A percentile compares a stretch with the other conserved stretches of the same genome.
phyloP scores from a whole-genome alignment of 2,329 filamentous ascomycete genomes.

The Zelopaecilomyces penicillatus region DNA sequence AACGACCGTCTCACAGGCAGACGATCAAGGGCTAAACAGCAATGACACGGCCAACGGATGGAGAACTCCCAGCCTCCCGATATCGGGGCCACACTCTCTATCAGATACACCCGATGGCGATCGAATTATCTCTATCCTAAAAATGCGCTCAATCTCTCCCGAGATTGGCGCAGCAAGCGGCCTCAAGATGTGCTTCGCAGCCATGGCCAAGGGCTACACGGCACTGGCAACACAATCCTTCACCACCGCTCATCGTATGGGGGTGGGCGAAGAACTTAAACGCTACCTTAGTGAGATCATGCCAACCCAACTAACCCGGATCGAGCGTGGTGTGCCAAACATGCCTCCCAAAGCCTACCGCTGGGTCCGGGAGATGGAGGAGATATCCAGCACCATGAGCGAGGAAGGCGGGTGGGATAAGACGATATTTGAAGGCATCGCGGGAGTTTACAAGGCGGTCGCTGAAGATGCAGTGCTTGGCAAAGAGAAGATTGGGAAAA shows the following conservation, averaged over 20 bases:
- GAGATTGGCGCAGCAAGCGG: constrained; percentile 49
- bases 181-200: constrained; percentile 59
- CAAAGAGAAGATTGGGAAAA: constrained; percentile 46
- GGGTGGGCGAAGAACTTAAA: constrained; percentile 52
- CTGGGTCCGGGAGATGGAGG: constrained; percentile 70
- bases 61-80: constrained; percentile 34
- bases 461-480: constrained; percentile 54
- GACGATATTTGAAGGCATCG: constrained; percentile 50
- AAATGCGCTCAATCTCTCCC: constrained; percentile 38
- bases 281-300: constrained; percentile 43
- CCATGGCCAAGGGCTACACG: constrained; percentile 54
- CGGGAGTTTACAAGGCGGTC: constrained; percentile 52
- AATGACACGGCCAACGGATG: constrained; percentile 21
- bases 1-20: constrained; percentile 10
- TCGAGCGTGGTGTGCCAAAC: constrained; percentile 41
- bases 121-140: constrained; percentile 34
- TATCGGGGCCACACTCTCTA: constrained; percentile 40
- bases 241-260: constrained; percentile 56
- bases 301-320: constrained; percentile 37
- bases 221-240: constrained; percentile 64
- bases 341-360: constrained; percentile 71
- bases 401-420: constrained; percentile 55
- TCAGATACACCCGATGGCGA: constrained; percentile 31
- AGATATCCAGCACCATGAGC: constrained; percentile 59
- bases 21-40: constrained; percentile 2